Evolutionary conservation across 1,284 basidiomycete genomes (phyloP).

Genomic region (Ganoderma meredithae): DNA sequence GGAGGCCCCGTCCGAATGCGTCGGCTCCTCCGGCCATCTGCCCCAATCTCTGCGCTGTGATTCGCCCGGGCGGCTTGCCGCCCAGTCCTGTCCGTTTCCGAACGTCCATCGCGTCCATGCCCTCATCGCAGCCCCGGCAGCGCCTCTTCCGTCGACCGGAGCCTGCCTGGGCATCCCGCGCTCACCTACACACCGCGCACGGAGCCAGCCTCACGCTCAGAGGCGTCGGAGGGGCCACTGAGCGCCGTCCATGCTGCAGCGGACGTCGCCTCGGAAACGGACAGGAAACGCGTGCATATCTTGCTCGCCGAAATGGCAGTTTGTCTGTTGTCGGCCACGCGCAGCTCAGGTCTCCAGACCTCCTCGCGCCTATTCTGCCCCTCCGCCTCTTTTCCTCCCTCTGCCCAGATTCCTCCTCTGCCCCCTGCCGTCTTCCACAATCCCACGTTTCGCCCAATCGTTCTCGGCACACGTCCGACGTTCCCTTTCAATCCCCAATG

Average conservation of each 20-base stretch:
- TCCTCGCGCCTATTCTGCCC: background rate
- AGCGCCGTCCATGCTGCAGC: background rate
- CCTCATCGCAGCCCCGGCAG: no score
- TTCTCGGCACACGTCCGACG: conserved; percentile 5
- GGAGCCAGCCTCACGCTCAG: background rate
- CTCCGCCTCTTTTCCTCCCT: background rate
- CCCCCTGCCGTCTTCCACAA: background rate
- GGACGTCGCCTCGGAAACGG: conserved; percentile 7
- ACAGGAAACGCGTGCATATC: conserved; percentile 19
- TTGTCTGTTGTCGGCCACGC: background rate
- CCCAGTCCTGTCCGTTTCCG: conserved; percentile 10
- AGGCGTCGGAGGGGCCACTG: background rate
- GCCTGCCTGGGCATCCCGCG: no score
- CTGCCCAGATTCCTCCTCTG: background rate
- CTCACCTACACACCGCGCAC: background rate
- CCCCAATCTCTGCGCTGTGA: conserved; percentile 19
- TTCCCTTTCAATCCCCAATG: conserved; percentile 12
- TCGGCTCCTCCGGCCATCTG: conserved; percentile 24
- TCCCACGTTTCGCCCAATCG: background rate
- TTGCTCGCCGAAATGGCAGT: background rate
- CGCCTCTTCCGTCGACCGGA: no score
- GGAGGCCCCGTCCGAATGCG: conserved; percentile 23
- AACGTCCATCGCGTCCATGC: background rate
- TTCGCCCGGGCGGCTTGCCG: conserved; percentile 16
- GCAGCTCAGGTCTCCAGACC: conserved; percentile 22